Percentiles rank a stretch among this genome's conserved stretches.
phyloP scores from a whole-genome alignment of 2,329 filamentous ascomycete species.

The Colletotrichum musicola region DNA sequence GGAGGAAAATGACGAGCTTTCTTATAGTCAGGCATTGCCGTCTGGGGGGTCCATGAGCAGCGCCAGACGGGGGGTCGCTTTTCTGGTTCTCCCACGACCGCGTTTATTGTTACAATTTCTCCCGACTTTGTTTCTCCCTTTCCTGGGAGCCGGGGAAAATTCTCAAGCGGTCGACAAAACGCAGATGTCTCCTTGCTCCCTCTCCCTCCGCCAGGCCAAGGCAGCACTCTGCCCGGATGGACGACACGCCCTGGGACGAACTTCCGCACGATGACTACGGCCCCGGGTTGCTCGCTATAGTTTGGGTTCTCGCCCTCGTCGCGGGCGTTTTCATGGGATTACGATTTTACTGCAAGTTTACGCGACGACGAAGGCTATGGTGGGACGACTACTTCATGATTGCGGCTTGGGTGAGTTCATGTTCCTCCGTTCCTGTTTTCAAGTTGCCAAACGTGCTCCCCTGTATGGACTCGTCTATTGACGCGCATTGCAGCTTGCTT shows the following conservation, averaged over 20 bases:
- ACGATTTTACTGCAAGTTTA: constrained; percentile 42
- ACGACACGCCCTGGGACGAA: constrained; percentile 23
- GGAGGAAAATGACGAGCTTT: background rate
- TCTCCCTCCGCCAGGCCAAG: background rate
- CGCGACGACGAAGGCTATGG: constrained; percentile 36
- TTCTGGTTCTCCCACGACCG: constrained; percentile 17
- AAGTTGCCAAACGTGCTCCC: background rate
- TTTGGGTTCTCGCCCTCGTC: constrained; percentile 32
- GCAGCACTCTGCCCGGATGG: constrained; percentile 10
- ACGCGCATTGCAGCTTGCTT: constrained; percentile 17
- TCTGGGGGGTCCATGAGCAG: constrained; percentile 3
- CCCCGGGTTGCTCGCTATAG: constrained; percentile 22
- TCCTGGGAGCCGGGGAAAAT: background rate
- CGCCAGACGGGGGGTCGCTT: constrained; percentile 4
- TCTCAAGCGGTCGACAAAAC: background rate
- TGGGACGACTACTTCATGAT: constrained; percentile 41
- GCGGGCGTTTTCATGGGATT: constrained; percentile 38
- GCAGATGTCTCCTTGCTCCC: background rate
- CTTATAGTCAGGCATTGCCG: constrained; percentile 32
- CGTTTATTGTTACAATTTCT: constrained; percentile 10
- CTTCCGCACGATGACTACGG: constrained; percentile 38
- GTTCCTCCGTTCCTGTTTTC: background rate
- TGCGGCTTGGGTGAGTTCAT: constrained; percentile 39
- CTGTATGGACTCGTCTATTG: background rate
- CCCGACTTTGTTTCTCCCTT: background rate